Evolutionary conservation across 139 green algal species (phyloP).

Genomic region (Chlamydomonas sp.): DNA sequence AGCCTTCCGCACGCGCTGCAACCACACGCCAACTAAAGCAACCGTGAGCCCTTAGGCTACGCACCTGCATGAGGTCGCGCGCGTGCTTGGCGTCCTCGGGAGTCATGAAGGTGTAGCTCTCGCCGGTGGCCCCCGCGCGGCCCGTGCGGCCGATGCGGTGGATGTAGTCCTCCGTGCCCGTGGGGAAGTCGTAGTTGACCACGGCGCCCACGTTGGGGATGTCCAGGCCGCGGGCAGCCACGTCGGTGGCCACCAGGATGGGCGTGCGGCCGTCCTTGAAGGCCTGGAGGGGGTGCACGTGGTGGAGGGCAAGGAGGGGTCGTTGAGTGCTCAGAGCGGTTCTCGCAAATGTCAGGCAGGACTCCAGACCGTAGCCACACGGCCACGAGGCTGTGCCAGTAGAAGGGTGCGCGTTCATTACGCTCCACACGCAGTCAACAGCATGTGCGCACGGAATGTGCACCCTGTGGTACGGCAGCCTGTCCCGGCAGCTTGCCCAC

Average conservation of each 20-base stretch:
- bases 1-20: too few species aligned
- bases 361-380: too few species aligned
- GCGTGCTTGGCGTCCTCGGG: conserved; percentile 74
- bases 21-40: too few species aligned
- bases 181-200: conserved; percentile 91
- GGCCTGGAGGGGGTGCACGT: background rate
- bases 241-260: conserved; percentile 95
- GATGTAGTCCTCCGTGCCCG: conserved; percentile 88
- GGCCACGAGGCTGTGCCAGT: too few species aligned
- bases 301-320: too few species aligned
- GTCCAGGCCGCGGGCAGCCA: conserved; percentile 96
- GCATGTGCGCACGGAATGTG: background rate
- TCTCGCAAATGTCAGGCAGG: too few species aligned
- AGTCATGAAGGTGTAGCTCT: conserved; percentile 86
- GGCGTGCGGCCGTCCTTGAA: conserved; percentile 89
- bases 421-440: background rate
- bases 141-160: conserved; percentile 92
- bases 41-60: too few species aligned
- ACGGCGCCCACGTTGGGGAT: conserved; percentile 86
- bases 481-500: too few species aligned
- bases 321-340: too few species aligned
- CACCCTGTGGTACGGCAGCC: background rate
- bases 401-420: too few species aligned
- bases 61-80: conserved; percentile 63
- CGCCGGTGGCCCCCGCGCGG: conserved; percentile 82